These are phyloP conservation scores for Mycena kentingensis DNA, from an alignment of 768 basidiomycete species.

Conservation along the genomic window DNA sequence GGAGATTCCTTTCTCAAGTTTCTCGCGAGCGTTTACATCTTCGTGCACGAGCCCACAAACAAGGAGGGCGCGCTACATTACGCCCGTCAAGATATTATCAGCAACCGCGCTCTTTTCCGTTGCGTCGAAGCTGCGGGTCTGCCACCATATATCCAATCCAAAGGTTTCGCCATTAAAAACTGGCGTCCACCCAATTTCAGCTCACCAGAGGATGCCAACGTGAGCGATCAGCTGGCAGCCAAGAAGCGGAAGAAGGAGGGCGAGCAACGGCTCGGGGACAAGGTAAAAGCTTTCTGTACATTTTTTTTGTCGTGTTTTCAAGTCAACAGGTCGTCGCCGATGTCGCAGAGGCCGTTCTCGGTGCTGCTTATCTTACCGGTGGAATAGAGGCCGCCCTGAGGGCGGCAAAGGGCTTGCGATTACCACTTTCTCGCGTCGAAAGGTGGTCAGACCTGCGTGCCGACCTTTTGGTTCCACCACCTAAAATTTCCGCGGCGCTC, in stretches of 20 bases:
- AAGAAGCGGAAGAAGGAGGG: constrained; percentile 29
- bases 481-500: constrained; percentile 46
- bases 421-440: constrained; percentile 65
- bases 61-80: constrained; percentile 71
- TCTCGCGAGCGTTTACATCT: constrained; percentile 71
- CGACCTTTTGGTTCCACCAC: constrained; percentile 47
- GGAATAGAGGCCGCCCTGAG: constrained; percentile 68
- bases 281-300: constrained; percentile 46
- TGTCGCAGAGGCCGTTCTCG: constrained; percentile 82
- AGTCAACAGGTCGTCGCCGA: constrained; percentile 71
- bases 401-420: constrained; percentile 61
- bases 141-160: constrained; percentile 72
- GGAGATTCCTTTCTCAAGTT: constrained; percentile 88
- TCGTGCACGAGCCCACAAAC: constrained; percentile 63
- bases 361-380: constrained; percentile 76
- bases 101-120: constrained; percentile 65
- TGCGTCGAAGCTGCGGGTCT: constrained; percentile 60
- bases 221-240: background rate
- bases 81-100: constrained; percentile 69
- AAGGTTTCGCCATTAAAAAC: constrained; percentile 62
- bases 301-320: constrained; percentile 3
- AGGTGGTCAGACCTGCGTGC: constrained; percentile 73
- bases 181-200: constrained; percentile 62
- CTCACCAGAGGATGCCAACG: constrained; percentile 5
- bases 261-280: constrained; percentile 70